Conservation (phyloP, 495 filamentous ascomycete species). For the Tetracladium setigerum region DNA sequence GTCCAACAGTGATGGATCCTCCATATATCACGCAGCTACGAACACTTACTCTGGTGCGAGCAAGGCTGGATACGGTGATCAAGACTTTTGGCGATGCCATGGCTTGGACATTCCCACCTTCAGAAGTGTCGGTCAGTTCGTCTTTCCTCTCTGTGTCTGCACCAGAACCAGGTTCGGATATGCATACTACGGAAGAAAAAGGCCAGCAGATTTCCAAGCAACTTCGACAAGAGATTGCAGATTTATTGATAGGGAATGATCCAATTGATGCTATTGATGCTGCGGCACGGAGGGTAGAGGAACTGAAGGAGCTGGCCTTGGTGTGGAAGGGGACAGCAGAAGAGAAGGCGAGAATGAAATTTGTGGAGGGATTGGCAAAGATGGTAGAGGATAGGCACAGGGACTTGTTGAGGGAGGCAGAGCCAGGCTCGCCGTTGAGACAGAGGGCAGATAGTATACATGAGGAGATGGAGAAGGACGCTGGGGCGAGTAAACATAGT, state of each 20-base stretch:
- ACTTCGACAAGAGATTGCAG: constrained; percentile 62
- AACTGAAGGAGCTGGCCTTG: constrained; percentile 58
- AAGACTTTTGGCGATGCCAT: constrained; percentile 88
- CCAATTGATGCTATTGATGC: constrained; percentile 54
- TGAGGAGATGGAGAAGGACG: constrained; percentile 20
- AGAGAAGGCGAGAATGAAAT: constrained; percentile 73
- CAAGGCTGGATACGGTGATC: constrained; percentile 76
- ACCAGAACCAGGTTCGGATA: constrained; percentile 56
- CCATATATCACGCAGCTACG: constrained; percentile 68
- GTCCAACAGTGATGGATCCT: constrained; percentile 41
- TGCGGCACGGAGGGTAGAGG: constrained; percentile 62
- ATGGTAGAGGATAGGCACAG: constrained; percentile 49
- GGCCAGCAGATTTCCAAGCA: constrained; percentile 64
- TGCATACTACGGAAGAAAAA: constrained; percentile 65
- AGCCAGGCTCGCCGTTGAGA: constrained; percentile 27
- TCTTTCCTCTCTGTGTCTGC: constrained; percentile 78
- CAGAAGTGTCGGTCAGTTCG: constrained; percentile 61
- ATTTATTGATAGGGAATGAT: constrained; percentile 50
- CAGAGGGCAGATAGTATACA: constrained; percentile 18
- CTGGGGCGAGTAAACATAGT: constrained; percentile 31
- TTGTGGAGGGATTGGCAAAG: constrained; percentile 71
- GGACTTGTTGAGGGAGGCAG: constrained; percentile 45
- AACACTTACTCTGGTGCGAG: constrained; percentile 74
- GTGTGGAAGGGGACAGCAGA: constrained; percentile 96
- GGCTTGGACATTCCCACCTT: constrained; percentile 84